phyloP scores from a whole-genome alignment of 148 eudicot species.

The Tetragonia tetragonoides region DNA sequence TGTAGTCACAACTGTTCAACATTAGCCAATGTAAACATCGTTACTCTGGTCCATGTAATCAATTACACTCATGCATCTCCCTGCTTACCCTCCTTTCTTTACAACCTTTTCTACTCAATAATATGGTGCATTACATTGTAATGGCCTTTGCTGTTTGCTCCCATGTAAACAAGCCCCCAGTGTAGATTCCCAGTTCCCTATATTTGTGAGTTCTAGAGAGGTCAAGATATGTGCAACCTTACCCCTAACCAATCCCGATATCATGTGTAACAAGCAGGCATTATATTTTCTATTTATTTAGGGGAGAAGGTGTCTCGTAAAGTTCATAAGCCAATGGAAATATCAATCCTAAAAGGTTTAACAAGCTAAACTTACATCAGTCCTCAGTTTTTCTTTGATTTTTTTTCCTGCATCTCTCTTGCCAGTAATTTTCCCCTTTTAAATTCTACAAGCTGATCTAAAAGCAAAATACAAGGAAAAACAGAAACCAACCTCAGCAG shows the following conservation, averaged over 20 bases:
- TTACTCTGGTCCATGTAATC: no score
- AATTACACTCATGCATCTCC: no score
- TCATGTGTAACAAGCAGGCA: not conserved
- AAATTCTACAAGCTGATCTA: not conserved
- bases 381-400: not conserved
- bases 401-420: not conserved
- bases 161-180: no score
- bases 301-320: not conserved
- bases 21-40: no score
- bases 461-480: not conserved
- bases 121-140: no score
- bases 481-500: conserved; percentile 76
- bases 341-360: not conserved
- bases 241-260: not conserved
- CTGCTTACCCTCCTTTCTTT: no score
- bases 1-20: no score
- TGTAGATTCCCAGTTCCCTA: not conserved
- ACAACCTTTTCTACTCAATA: no score
- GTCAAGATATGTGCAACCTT: not conserved
- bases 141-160: no score
- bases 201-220: not conserved
- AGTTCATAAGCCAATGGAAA: not conserved
- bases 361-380: not conserved
- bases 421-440: not conserved
- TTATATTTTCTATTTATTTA: not conserved